Conservation (phyloP, 1,284 basidiomycete species). For the Leucocoprinus gongylophorus region DNA sequence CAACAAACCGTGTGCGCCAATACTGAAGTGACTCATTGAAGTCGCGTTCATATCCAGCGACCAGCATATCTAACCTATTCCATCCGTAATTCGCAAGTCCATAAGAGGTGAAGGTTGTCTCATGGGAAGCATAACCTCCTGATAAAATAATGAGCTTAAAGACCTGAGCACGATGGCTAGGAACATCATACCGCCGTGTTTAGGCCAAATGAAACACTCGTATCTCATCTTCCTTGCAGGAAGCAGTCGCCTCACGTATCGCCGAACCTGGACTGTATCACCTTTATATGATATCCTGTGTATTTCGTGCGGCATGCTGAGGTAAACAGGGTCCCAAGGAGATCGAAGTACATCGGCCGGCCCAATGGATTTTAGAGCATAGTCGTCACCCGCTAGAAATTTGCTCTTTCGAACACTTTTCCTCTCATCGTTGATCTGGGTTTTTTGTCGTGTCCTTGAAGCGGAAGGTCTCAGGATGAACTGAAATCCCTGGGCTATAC, state of each 20-base stretch:
- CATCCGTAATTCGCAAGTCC: conserved; percentile 76
- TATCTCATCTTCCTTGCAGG: conserved; percentile 65
- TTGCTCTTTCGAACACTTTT: conserved; percentile 40
- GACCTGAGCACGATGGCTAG: neutral
- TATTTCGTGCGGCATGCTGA: conserved; percentile 94
- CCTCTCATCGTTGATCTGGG: conserved; percentile 24
- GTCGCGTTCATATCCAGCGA: conserved; percentile 79
- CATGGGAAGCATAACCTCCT: conserved; percentile 77
- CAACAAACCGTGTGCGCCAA: conserved; percentile 93
- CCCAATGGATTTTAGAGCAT: conserved; percentile 52
- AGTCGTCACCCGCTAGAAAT: conserved; percentile 50
- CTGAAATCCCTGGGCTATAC: conserved; percentile 95
- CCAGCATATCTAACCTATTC: conserved; percentile 80
- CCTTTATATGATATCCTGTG: conserved; percentile 87
- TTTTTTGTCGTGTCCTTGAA: conserved; percentile 16
- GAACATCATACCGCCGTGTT: conserved; percentile 50
- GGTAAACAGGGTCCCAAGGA: conserved; percentile 73
- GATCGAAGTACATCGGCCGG: conserved; percentile 66
- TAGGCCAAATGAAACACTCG: conserved; percentile 90
- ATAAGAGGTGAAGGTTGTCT: conserved; percentile 72
- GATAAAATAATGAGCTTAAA: neutral
- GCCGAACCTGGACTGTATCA: conserved; percentile 81
- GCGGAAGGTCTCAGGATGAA: conserved; percentile 58
- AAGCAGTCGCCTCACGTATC: conserved; percentile 77
- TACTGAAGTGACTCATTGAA: conserved; percentile 81